A percentile compares a stretch with the other conserved stretches of the same genome.
phyloP scores from a whole-genome alignment of 495 filamentous ascomycete genomes.

The Pyrenula massariospora region DNA sequence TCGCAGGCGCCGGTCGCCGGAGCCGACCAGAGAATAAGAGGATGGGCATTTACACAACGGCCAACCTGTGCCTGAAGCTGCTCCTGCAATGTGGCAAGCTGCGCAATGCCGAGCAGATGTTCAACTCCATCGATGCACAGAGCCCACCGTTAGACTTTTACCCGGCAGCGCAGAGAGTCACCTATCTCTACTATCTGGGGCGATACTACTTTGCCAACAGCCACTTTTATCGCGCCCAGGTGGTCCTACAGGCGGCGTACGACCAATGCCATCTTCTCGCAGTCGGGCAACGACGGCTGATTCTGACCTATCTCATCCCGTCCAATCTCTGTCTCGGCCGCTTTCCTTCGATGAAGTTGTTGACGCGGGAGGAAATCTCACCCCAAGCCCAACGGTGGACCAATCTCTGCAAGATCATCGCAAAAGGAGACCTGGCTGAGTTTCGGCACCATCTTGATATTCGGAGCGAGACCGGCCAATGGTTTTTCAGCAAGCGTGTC shows the following conservation, averaged over 20 bases:
- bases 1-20: conserved; percentile 11
- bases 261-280: conserved; percentile 58
- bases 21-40: conserved; percentile 67
- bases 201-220: conserved; percentile 75
- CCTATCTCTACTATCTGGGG: conserved; percentile 90
- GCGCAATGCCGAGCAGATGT: conserved; percentile 69
- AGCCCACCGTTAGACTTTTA: conserved; percentile 69
- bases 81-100: conserved; percentile 62
- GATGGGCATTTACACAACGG: conserved; percentile 77
- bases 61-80: conserved; percentile 81
- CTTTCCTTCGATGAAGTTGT: conserved; percentile 57
- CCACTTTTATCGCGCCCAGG: conserved; percentile 64
- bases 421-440: conserved; percentile 62
- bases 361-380: conserved; percentile 59
- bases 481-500: conserved; percentile 68
- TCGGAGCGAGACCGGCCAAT: conserved; percentile 36
- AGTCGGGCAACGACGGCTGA: conserved; percentile 59
- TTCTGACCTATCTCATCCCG: conserved; percentile 75
- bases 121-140: conserved; percentile 74
- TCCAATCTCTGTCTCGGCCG: conserved; percentile 76
- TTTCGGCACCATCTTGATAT: conserved; percentile 58
- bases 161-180: conserved; percentile 78
- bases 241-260: conserved; percentile 68
- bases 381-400: conserved; percentile 60
- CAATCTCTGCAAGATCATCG: conserved; percentile 63